Evolutionary conservation across 176 grass and related monocot species (phyloP).

Genomic region (Typha latifolia): DNA sequence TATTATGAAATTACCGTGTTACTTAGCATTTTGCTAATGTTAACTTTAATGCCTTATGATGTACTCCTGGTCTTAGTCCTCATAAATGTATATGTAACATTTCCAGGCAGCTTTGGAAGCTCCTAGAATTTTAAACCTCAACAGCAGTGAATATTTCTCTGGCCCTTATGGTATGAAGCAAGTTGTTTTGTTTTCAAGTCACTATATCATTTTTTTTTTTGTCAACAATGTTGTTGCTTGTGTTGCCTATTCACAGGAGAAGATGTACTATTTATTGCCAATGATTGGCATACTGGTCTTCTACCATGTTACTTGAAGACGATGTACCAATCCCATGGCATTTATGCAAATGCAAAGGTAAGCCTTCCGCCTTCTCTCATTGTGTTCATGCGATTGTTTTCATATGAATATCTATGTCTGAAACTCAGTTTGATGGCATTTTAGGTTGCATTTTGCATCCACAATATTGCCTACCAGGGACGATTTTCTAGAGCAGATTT

Average conservation of each 20-base stretch:
- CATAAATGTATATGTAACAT: not conserved
- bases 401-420: not conserved
- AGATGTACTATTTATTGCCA: conserved; percentile 77
- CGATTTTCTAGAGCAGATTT: conserved; percentile 53
- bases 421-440: not conserved
- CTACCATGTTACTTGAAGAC: conserved; percentile 74
- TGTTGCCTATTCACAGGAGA: conserved; percentile 42
- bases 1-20: no score
- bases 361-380: not conserved
- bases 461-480: conserved; percentile 96
- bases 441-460: conserved; percentile 94
- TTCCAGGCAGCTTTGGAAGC: conserved; percentile 72
- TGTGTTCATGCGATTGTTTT: not conserved
- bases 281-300: conserved; percentile 85
- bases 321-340: conserved; percentile 59
- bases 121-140: conserved; percentile 65
- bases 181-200: not conserved
- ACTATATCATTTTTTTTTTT: not conserved
- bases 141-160: conserved; percentile 50
- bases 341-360: conserved; percentile 77
- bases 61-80: not conserved
- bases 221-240: not conserved
- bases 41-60: not conserved
- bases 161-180: conserved; percentile 62
- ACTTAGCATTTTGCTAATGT: not conserved